These are phyloP conservation scores for Elymus sibiricus DNA, from an alignment of 176 grass and related monocot species.

Conservation along the genomic window DNA sequence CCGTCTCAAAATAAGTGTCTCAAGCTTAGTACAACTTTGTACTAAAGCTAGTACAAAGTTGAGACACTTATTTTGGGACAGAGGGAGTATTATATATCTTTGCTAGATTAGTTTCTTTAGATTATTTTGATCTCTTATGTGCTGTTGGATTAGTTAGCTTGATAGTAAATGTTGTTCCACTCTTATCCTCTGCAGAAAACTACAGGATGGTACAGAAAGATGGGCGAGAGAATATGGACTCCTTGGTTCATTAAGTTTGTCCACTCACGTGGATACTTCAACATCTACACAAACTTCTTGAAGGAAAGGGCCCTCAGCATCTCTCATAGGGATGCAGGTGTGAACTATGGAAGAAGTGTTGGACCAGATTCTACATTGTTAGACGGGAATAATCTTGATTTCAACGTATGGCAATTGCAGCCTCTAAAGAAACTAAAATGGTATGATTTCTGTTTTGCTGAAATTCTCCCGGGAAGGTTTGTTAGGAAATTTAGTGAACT, in stretches of 20 bases:
- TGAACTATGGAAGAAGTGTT: conserved; percentile 80
- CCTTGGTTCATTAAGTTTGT: conserved; percentile 99
- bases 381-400: conserved; percentile 60
- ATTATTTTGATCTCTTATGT: conserved; percentile 18
- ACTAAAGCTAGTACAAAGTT: too few relatives aligned
- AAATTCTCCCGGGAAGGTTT: conserved; percentile 58
- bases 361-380: conserved; percentile 93
- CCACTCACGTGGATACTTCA: conserved; percentile 84
- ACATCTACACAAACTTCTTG: conserved; percentile 90
- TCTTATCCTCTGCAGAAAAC: conserved; percentile 62
- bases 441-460: conserved; percentile 88
- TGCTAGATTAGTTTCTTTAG: background rate
- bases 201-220: conserved; percentile 95
- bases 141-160: conserved; percentile 23
- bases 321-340: conserved; percentile 93
- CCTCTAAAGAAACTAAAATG: conserved; percentile 58
- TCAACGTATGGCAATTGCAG: conserved; percentile 63
- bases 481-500: conserved; percentile 57
- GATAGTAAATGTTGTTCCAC: background rate
- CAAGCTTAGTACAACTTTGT: too few relatives aligned
- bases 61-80: too few relatives aligned
- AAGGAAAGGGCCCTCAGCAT: conserved; percentile 81
- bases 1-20: too few relatives aligned
- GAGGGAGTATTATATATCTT: too few relatives aligned
- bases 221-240: conserved; percentile 98